phyloP scores from a whole-genome alignment of 2,329 filamentous ascomycete genomes.

The Elsinoe australis region DNA sequence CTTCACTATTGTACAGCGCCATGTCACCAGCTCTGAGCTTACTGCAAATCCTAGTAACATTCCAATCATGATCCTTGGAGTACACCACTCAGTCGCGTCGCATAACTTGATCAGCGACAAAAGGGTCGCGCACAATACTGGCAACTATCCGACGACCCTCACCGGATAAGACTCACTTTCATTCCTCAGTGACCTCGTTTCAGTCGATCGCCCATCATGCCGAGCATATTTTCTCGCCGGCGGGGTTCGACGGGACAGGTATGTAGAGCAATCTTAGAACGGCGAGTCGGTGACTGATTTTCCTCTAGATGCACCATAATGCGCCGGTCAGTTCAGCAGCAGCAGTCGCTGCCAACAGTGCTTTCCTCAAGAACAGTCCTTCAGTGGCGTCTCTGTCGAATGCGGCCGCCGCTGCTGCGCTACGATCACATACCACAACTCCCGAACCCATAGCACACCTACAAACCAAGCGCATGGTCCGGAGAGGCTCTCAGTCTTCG shows the following conservation, averaged over 20 bases:
- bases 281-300: constrained; percentile 16
- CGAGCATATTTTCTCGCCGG: constrained; percentile 26
- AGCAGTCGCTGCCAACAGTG: constrained; percentile 64
- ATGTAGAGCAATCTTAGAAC: constrained; percentile 23
- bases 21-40: too few species aligned
- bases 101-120: constrained; percentile 6
- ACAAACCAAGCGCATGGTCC: constrained; percentile 76
- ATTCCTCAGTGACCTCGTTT: background rate
- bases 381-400: constrained; percentile 64
- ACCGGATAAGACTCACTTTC: background rate
- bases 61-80: constrained; percentile 7
- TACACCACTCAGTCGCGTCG: constrained; percentile 12
- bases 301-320: constrained; percentile 7
- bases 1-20: background rate
- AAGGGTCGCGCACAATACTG: background rate
- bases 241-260: constrained; percentile 24
- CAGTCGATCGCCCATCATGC: constrained; percentile 19
- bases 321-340: constrained; percentile 64
- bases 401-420: constrained; percentile 76
- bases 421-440: constrained; percentile 68
- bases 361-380: constrained; percentile 62
- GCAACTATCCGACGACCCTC: background rate
- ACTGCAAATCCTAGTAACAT: background rate
- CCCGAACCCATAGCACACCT: constrained; percentile 74
- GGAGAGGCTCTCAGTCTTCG: constrained; percentile 67